Conservation (phyloP, 2,329 filamentous ascomycete genomes). For the Talaromyces amestolkiae region DNA sequence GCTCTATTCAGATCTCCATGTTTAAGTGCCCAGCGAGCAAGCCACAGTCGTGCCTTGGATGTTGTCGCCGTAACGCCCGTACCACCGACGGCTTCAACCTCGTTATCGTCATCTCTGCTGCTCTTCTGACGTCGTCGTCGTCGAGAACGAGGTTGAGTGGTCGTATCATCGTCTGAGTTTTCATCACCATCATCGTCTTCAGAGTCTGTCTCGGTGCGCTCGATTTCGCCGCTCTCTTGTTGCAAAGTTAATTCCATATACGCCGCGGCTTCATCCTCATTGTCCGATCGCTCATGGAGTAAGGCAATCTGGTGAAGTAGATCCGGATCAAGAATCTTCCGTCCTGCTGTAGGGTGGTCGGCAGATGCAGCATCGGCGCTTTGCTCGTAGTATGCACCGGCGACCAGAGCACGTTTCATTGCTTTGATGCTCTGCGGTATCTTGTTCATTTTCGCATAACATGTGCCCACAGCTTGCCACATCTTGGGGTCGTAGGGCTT, state of each 20-base stretch:
- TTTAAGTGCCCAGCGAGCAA: constrained; percentile 77
- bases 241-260: constrained; percentile 97
- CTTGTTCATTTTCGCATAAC: constrained; percentile 84
- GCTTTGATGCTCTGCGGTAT: constrained; percentile 90
- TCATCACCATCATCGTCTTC: constrained; percentile 32
- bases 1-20: constrained; percentile 72
- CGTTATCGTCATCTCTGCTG: constrained; percentile 38
- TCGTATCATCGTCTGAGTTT: constrained; percentile 35
- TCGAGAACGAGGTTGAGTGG: constrained; percentile 30
- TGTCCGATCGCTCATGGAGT: constrained; percentile 78
- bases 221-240: constrained; percentile 74
- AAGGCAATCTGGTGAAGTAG: constrained; percentile 84
- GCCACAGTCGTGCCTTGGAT: constrained; percentile 89
- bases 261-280: constrained; percentile 75
- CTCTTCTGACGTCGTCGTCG: constrained; percentile 25
- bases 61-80: constrained; percentile 89
- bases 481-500: constrained; percentile 97
- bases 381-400: constrained; percentile 79
- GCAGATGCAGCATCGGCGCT: constrained; percentile 48
- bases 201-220: constrained; percentile 34
- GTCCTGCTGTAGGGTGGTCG: constrained; percentile 43
- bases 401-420: constrained; percentile 84
- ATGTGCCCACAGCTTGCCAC: constrained; percentile 95
- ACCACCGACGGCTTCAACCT: constrained; percentile 47
- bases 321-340: constrained; percentile 77